Percentiles rank a stretch among this genome's conserved stretches.
Conservation (phyloP, 768 basidiomycete species). For the Hypsizygus marmoreus region DNA sequence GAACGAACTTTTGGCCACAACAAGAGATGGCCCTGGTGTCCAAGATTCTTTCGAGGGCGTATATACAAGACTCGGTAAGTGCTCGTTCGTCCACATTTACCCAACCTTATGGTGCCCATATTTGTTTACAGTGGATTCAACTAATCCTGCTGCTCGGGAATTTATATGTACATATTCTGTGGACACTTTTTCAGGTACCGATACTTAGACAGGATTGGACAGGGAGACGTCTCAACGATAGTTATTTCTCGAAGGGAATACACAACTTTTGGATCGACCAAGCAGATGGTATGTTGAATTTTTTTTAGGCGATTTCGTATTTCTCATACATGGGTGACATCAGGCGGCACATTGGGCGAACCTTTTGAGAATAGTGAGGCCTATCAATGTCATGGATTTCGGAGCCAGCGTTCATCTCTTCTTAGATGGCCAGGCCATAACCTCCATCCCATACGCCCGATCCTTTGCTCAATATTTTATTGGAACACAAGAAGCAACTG, state of each 20-base stretch:
- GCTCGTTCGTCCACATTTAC: too few species aligned
- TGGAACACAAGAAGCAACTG: slow-evolving; percentile 35
- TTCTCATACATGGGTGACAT: neutral
- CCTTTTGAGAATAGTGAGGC: slow-evolving; percentile 34
- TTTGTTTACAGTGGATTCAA: slow-evolving; percentile 30
- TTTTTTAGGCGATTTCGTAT: neutral
- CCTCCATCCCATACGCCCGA: slow-evolving; percentile 31
- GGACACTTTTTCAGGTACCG: neutral
- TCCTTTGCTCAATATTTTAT: slow-evolving; percentile 37
- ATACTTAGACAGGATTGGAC: neutral
- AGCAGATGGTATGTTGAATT: slow-evolving; percentile 30
- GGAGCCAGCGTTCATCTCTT: slow-evolving; percentile 2
- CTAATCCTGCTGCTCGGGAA: slow-evolving; percentile 37
- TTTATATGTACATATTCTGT: slow-evolving; percentile 30
- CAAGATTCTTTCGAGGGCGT: slow-evolving; percentile 37
- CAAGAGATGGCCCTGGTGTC: slow-evolving; percentile 36
- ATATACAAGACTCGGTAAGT: slow-evolving; percentile 33
- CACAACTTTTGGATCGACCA: slow-evolving; percentile 42
- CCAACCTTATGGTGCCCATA: too few species aligned
- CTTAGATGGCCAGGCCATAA: slow-evolving; percentile 32
- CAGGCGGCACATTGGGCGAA: slow-evolving; percentile 37
- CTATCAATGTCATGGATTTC: neutral
- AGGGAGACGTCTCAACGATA: slow-evolving; percentile 37
- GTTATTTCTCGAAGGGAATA: slow-evolving; percentile 37
- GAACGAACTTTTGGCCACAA: slow-evolving; percentile 33